Evolutionary conservation across 2,329 filamentous ascomycete genomes (phyloP).

Genomic region (Colletotrichum sp.): DNA sequence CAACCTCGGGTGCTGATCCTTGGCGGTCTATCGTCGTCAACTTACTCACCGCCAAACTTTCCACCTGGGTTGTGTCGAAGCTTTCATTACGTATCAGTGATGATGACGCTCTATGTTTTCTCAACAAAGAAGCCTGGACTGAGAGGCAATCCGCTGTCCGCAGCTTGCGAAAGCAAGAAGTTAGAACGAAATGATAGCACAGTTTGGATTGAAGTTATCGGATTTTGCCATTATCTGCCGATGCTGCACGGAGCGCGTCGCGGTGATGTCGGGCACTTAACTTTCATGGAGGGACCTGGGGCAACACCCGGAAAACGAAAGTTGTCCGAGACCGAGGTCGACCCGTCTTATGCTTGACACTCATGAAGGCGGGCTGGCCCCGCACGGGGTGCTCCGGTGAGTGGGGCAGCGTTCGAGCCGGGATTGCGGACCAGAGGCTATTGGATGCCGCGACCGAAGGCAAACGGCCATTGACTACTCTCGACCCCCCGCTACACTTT

Average conservation of each 20-base stretch:
- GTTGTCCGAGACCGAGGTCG: not conserved
- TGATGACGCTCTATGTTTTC: not conserved
- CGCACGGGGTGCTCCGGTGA: not conserved
- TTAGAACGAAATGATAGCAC: accelerated
- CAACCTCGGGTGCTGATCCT: not conserved
- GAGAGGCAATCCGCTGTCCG: not conserved
- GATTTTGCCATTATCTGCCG: not conserved
- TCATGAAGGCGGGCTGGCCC: not conserved
- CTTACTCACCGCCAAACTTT: not conserved
- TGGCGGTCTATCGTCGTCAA: not conserved
- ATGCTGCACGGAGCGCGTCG: not conserved
- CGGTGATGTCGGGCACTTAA: not conserved
- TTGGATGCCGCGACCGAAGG: not conserved
- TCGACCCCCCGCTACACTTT: not conserved
- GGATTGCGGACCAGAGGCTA: not conserved
- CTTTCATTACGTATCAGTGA: not conserved
- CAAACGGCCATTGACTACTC: not conserved
- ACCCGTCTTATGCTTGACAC: not conserved
- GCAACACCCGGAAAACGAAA: not conserved
- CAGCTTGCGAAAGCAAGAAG: not conserved
- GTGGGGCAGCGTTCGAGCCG: not conserved
- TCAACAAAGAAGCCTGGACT: not conserved
- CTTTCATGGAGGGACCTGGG: not conserved
- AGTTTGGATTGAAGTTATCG: not conserved
- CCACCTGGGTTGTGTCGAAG: not conserved